These are phyloP conservation scores for Cytospora mali DNA, from an alignment of 2,329 filamentous ascomycete genomes.

Conservation along the genomic window DNA sequence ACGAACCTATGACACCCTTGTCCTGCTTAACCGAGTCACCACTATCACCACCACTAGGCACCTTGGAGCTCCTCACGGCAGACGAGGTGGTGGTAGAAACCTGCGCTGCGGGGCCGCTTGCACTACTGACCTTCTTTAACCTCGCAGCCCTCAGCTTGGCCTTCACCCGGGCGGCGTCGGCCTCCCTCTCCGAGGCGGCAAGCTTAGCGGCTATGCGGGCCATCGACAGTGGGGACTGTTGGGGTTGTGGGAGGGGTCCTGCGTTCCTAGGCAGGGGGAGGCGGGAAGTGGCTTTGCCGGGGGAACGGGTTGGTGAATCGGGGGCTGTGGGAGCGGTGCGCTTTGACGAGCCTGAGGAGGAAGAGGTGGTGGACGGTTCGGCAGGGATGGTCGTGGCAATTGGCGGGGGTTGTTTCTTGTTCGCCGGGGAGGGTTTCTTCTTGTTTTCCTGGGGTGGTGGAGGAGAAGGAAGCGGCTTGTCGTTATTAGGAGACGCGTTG, in stretches of 20 bases:
- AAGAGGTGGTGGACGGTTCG: neutral
- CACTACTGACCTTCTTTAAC: constrained; percentile 34
- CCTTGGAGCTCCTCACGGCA: constrained; percentile 13
- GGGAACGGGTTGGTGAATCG: constrained; percentile 32
- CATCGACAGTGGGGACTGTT: constrained; percentile 63
- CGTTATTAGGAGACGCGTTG: neutral
- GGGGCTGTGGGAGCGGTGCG: constrained; percentile 14
- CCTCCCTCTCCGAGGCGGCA: constrained; percentile 64
- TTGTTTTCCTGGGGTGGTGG: constrained; percentile 4
- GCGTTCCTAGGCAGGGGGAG: constrained; percentile 41
- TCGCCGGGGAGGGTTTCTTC: constrained; percentile 20
- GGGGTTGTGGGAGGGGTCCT: constrained; percentile 39
- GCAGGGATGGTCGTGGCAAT: neutral
- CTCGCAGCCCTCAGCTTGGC: constrained; percentile 63
- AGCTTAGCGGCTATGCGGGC: constrained; percentile 65
- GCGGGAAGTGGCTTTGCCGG: constrained; percentile 37
- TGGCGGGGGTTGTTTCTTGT: constrained; percentile 31
- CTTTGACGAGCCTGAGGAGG: constrained; percentile 2
- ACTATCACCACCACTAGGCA: neutral
- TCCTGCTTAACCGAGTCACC: constrained; percentile 27
- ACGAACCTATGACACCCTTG: constrained; percentile 10
- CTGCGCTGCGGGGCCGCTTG: constrained; percentile 31
- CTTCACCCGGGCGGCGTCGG: constrained; percentile 63
- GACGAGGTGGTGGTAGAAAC: constrained; percentile 26
- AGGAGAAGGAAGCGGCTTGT: constrained; percentile 4